Conservation (phyloP, 345 rosid species). For the Sisymbrium altissimum region DNA sequence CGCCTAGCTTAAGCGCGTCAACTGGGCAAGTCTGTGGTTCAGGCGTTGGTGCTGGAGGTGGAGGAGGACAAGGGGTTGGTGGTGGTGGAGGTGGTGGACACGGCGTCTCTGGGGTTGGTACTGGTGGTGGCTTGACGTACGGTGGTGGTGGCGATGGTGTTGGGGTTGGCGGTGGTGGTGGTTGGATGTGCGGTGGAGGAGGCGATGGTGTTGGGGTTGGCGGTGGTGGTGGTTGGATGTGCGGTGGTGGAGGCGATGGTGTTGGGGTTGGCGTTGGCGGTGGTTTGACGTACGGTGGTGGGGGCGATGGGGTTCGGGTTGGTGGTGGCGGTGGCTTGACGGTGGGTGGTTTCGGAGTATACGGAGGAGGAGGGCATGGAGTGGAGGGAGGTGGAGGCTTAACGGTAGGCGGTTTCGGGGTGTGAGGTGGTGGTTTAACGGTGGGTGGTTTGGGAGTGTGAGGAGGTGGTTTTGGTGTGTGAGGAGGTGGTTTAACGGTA, state of each 20-base stretch:
- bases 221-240: slow-evolving; percentile 12
- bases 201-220: neutral
- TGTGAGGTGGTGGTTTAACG: slow-evolving; percentile 9
- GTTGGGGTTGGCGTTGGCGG: slow-evolving; percentile 21
- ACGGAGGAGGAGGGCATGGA: neutral
- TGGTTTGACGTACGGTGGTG: neutral
- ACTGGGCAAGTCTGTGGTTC: slow-evolving; percentile 61
- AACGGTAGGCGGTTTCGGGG: slow-evolving; percentile 16
- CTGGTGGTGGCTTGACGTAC: slow-evolving; percentile 23
- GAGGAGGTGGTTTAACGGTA: slow-evolving; percentile 9
- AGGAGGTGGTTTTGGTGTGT: slow-evolving; percentile 2
- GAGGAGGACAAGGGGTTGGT: slow-evolving; percentile 48
- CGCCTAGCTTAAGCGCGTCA: slow-evolving; percentile 69
- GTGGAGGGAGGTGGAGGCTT: slow-evolving; percentile 21
- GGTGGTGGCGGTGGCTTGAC: slow-evolving; percentile 16
- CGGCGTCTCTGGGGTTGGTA: slow-evolving; percentile 37
- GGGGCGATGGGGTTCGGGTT: slow-evolving; percentile 22
- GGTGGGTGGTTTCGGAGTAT: slow-evolving; percentile 9
- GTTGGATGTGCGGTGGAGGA: slow-evolving; percentile 22
- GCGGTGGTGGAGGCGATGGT: too few species aligned
- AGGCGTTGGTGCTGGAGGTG: slow-evolving; percentile 41
- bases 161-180: slow-evolving; percentile 25
- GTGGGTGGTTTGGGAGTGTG: neutral
- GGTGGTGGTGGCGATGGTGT: slow-evolving; percentile 25
- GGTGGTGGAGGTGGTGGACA: slow-evolving; percentile 37